These are phyloP conservation scores for Populus hybrid DNA, from an alignment of 441 rosid species.

Conservation along the genomic window DNA sequence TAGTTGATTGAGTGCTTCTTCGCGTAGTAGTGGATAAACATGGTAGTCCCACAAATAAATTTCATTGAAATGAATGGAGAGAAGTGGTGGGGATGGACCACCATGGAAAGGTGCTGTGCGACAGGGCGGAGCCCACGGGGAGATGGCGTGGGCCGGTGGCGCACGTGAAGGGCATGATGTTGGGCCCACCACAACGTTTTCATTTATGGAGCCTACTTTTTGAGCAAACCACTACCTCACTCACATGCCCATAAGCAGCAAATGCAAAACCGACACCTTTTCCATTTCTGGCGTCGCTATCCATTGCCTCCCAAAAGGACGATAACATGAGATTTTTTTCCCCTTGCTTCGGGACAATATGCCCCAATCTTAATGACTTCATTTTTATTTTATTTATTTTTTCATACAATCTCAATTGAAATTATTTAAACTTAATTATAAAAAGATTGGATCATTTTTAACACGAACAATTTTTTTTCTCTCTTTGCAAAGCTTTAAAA, in stretches of 20 bases:
- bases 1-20: not conserved
- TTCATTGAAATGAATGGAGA: not conserved
- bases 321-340: not conserved
- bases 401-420: not conserved
- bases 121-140: constrained; percentile 32
- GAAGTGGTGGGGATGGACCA: constrained; percentile 25
- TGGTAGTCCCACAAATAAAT: not conserved
- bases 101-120: constrained; percentile 19
- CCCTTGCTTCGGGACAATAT: not conserved
- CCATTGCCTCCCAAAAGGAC: not conserved
- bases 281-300: not conserved
- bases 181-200: constrained; percentile 32
- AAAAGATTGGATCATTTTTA: too few species aligned
- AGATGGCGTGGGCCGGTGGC: constrained; percentile 37
- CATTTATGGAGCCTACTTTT: constrained; percentile 21
- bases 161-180: constrained; percentile 50
- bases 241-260: constrained; percentile 11
- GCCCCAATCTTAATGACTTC: not conserved
- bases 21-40: not conserved
- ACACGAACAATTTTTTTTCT: too few species aligned
- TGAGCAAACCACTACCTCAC: constrained; percentile 8
- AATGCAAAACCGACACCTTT: constrained; percentile 14
- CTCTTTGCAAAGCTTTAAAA: too few species aligned
- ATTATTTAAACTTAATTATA: too few species aligned
- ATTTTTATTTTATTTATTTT: too few species aligned